Base-by-base conservation (phyloP, 108 stramenopile genomes). In the Nannochloropsis salina region DNA sequence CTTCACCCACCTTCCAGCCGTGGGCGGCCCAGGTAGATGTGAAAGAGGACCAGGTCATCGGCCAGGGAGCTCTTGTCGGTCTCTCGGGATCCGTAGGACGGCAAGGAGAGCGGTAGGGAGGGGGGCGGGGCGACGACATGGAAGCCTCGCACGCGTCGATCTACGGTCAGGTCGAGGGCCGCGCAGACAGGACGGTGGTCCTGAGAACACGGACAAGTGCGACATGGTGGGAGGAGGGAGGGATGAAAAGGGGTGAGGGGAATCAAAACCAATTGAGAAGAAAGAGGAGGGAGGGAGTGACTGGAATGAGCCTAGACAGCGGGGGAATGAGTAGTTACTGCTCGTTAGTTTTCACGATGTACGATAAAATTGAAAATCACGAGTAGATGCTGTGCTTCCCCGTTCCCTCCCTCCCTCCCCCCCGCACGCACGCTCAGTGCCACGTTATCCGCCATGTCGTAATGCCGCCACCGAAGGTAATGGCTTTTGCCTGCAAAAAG, bases 21-120 rank as follows among this genome's bases (percentile, higher is more conserved):
- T 12, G 47, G 47, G 12, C 47, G 47, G 47, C 47, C 47, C 12
- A 51, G 47, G 47, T 12, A 51, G 15, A 51, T 51, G 15, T 51
- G 47, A 51, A 51, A 51, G 47, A 51, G 47, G 47, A 51, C 47
- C 47, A 51, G 47, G 15, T 51, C 47, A 51, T 51, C 47, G 47
- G 47, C 47, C 47, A 51, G 47, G 12, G 15, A 10, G 47, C 10
- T 51, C 47, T 10, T 15, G 0, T 51, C 47, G 12, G 47, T 10
- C 47, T 51, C 47, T 12, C 47, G 47, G 12, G 47, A 15, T 15
- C 12, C 47, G 47, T 10, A 51, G 47, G 31, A 31, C 31, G 31
- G 47, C 47, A 51, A 15, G 15, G 47, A 12, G 47, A 51, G 47
- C 10, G 47, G 15, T 10, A 51, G 47, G 47, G 47, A 51, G 47